Percentiles rank a stretch among this genome's conserved stretches.
These are phyloP conservation scores for Psilocybe mexicana DNA, from an alignment of 1,284 basidiomycete species.

Conservation along the genomic window DNA sequence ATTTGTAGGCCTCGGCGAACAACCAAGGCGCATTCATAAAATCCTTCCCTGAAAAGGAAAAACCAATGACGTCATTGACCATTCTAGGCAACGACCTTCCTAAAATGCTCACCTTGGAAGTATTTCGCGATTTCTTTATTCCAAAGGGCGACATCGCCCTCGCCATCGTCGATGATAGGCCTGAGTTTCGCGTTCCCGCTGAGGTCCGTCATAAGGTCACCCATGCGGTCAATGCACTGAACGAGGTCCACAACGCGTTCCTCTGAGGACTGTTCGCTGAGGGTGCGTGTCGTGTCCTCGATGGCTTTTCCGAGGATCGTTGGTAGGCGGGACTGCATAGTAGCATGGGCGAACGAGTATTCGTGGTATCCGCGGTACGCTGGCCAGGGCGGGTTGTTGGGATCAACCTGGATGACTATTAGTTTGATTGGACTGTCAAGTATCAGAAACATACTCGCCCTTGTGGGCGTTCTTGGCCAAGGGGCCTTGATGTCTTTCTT, in stretches of 20 bases:
- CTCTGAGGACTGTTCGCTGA: slow-evolving; percentile 87
- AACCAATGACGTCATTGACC: slow-evolving; percentile 7
- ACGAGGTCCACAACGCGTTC: slow-evolving; percentile 87
- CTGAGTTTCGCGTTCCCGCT: slow-evolving; percentile 79
- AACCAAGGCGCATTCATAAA: slow-evolving; percentile 97
- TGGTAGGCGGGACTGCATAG: slow-evolving; percentile 92
- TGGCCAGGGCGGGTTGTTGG: slow-evolving; percentile 97
- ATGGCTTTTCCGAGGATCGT: slow-evolving; percentile 97
- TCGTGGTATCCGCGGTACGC: slow-evolving; percentile 94
- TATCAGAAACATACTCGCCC: slow-evolving; percentile 41
- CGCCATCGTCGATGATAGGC: slow-evolving; percentile 90
- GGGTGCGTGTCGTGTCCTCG: slow-evolving; percentile 87
- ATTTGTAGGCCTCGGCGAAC: slow-evolving; percentile 98
- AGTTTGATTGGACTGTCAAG: background rate
- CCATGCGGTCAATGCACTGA: slow-evolving; percentile 87
- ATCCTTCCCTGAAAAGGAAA: slow-evolving; percentile 63
- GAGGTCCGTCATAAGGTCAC: slow-evolving; percentile 78
- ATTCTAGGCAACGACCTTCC: slow-evolving; percentile 4
- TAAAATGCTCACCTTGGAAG: slow-evolving; percentile 71
- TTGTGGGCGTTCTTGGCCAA: slow-evolving; percentile 72
- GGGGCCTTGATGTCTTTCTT: slow-evolving; percentile 68
- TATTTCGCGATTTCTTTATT: slow-evolving; percentile 95
- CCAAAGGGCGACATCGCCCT: slow-evolving; percentile 95
- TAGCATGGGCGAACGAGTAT: slow-evolving; percentile 93
- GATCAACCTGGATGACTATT: slow-evolving; percentile 59